Evolutionary conservation across 2,329 filamentous ascomycete genomes (phyloP), one percentile per base, ranked within the genome.

Genomic region (Cordyceps javanica): DNA sequence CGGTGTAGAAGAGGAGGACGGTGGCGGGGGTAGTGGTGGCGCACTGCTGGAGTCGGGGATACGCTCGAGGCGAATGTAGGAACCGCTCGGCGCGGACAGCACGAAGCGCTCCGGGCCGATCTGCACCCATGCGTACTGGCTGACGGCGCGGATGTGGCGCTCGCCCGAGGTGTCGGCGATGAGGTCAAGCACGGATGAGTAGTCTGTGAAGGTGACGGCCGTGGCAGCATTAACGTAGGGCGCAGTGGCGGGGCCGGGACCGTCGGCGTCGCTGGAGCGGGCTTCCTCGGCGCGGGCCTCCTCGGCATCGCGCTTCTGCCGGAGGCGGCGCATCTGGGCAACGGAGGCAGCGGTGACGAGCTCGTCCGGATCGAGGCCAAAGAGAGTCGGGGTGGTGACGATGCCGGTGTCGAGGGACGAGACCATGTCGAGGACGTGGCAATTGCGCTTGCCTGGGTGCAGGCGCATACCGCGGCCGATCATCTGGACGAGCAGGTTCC

Each of bases 401-500:
- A 99, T 89, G 5, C 94, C 94, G 0, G 86, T 89, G 53, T 86
- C 85, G 23, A 97, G 76, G 38, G 86, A 91, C 0, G 92, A 88
- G 0, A 97, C 94, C 85, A 99, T 91, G 71, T 99, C 94, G 66
- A 99, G 95, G 60, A 99, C 80, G 69, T 97, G 94, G 64, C 94
- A 99, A 67, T 97, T 84, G 39, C 86, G 75, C 72, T 99, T 99
- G 13, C 82, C 88, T 1, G 86, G 78, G 68, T 90, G 82, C 39
- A 97, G 75, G 42, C 94, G 85, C 84, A 99, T 89, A 5, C 94
- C 94, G 65, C 94, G 83, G 0, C 94, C 94, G 61, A 99, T 96
- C 94, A 99, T 99, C 72, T 99, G 94, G 1, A 97, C 85, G 1
- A 99, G 82, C 2, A 99, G 76, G 65, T 97, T 97, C n/a, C 89